Evolutionary conservation across 805 yeast genomes (phyloP).

Genomic region (Wickerhamiella dianesei): DNA sequence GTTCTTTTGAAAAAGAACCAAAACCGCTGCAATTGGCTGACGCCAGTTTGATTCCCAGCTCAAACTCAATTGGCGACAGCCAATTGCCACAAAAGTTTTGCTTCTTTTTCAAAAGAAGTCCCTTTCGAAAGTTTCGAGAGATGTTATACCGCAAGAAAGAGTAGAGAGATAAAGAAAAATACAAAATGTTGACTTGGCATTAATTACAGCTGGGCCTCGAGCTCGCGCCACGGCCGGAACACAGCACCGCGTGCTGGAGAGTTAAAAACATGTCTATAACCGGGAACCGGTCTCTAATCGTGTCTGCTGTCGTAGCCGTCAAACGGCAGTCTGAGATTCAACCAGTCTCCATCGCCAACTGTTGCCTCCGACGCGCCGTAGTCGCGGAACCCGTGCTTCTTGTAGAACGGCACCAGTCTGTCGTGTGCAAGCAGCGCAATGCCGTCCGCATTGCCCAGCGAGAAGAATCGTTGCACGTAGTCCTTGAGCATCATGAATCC

Average conservation of each 20-base stretch:
- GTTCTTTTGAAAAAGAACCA: no score
- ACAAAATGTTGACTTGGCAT: neutral
- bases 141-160: no score
- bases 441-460: constrained; percentile 72
- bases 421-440: constrained; percentile 64
- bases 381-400: constrained; percentile 63
- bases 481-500: constrained; percentile 78
- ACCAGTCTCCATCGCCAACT: constrained; percentile 50
- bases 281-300: neutral
- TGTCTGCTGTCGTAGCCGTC: constrained; percentile 17
- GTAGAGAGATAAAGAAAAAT: neutral
- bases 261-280: neutral
- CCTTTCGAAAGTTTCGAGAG: no score
- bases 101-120: no score
- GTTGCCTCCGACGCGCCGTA: constrained; percentile 49
- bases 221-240: no score
- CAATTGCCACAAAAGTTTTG: no score
- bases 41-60: no score
- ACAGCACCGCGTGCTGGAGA: no score
- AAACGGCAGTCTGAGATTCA: constrained; percentile 17
- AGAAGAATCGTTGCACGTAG: constrained; percentile 76
- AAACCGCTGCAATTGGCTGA: no score
- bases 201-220: no score
- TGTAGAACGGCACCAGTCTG: constrained; percentile 59
- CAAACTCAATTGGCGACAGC: no score